Evolutionary conservation across 2,329 filamentous ascomycete genomes (phyloP).

Genomic region (Dothidotthia symphoricarpi): DNA sequence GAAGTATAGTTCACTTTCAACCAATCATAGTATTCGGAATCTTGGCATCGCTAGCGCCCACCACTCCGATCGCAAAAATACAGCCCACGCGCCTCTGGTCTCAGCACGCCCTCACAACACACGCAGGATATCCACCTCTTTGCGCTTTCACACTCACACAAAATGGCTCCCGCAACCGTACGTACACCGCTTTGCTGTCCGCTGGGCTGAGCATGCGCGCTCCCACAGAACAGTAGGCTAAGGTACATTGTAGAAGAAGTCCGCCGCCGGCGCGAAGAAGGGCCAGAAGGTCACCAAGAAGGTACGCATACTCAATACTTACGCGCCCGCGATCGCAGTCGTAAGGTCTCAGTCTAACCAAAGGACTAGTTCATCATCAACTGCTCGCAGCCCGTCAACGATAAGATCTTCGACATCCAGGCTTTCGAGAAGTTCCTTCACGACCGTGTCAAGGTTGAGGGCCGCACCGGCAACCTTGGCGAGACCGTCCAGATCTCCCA

Average conservation of each 20-base stretch:
- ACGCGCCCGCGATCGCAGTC: conserved; percentile 7
- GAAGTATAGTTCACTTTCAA: no score
- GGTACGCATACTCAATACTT: conserved; percentile 50
- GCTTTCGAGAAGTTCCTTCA: conserved; percentile 99
- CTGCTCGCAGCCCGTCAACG: conserved; percentile 93
- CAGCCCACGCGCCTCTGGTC: no score
- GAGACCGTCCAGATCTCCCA: conserved; percentile 88
- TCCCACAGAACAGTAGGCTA: conserved; percentile 86
- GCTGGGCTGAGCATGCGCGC: conserved; percentile 42
- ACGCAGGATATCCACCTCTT: conserved; percentile 92
- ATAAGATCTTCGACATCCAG: conserved; percentile 99
- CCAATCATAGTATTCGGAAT: no score
- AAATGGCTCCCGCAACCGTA: conserved; percentile 90
- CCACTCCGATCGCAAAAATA: no score
- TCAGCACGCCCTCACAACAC: no score
- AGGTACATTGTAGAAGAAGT: conserved; percentile 64
- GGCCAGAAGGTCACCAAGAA: conserved; percentile 79
- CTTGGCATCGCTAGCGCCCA: no score
- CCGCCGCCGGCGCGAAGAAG: conserved; percentile 49
- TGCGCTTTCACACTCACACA: conserved; percentile 60
- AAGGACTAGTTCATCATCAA: conserved; percentile 89
- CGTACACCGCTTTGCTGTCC: conserved; percentile 97
- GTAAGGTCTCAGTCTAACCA: conserved; percentile 8
- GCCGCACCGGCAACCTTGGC: conserved; percentile 96
- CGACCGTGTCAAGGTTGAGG: conserved; percentile 99